These are phyloP conservation scores for Phytophthora idaei DNA, from an alignment of 352 stramenopile genomes.

Conservation along the genomic window DNA sequence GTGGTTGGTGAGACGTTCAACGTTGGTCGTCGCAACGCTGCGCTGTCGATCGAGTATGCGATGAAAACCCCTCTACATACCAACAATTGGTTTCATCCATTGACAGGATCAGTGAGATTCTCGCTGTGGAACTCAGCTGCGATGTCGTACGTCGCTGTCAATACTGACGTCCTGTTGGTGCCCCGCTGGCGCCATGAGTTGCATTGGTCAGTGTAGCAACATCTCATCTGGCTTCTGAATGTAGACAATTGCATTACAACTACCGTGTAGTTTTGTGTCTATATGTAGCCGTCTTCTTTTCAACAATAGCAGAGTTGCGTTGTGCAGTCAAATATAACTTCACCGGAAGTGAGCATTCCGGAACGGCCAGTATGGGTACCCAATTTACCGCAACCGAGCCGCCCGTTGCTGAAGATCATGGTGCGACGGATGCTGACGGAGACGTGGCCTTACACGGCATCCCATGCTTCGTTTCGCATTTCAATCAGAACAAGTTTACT, in stretches of 20 bases:
- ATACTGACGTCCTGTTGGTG: background rate
- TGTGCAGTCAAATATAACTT: background rate
- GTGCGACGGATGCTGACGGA: background rate
- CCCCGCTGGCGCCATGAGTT: background rate
- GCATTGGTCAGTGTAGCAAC: background rate
- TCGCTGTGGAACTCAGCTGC: too few species aligned
- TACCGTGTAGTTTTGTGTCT: background rate
- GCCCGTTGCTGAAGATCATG: background rate
- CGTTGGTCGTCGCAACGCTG: background rate
- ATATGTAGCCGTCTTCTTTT: background rate
- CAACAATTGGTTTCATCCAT: too few species aligned
- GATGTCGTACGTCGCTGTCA: background rate
- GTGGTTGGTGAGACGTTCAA: background rate
- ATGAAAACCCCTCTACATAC: too few species aligned
- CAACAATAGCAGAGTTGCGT: background rate
- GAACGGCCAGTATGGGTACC: background rate
- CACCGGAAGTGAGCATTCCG: background rate
- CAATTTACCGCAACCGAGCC: background rate
- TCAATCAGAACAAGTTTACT: background rate
- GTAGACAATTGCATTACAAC: background rate
- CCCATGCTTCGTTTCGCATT: background rate
- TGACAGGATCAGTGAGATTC: too few species aligned
- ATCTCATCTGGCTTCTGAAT: background rate
- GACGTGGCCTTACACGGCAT: slow-evolving; percentile 1
- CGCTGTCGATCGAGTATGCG: background rate